Evolutionary conservation across 2,329 filamentous ascomycete species (phyloP), one percentile per base, ranked within the genome.

Genomic region (Rhinocladiella similis): DNA sequence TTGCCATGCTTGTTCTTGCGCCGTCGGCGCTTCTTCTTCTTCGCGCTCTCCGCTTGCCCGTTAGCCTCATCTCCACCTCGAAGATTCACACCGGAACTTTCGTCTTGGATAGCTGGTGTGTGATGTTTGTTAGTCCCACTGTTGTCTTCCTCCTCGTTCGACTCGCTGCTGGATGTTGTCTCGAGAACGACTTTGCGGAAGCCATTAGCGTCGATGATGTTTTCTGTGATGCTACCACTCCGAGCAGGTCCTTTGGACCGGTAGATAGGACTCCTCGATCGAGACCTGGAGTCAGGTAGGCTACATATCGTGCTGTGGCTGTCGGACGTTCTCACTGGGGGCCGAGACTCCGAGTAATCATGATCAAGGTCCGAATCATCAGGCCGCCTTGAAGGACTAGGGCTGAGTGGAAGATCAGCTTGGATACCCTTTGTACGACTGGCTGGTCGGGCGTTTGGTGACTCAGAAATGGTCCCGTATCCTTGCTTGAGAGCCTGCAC

Each of bases 201-300:
- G 2, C 89, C 89, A 53, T 86, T 84, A 1, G 86, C 78, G 66
- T 92, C 87, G 54, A 91, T 76, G n/a, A 89, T 77, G 59, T 88
- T 89, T 71, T 92, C 88, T 0, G 88, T 91, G 65, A 92, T 90
- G 68, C 86, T 90, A 25, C 89, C 89, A 63, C 86, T 90, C 54
- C 88, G 80, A 5, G 86, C 85, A 3, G 79, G 76, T 7, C 80
- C 77, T 33, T 75, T 75, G 48, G 72, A 72, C 16, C 69, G 66
- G 38, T 73, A 73, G 25, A 62, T 72, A 66, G 63, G 68, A 52
- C 64, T 69, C 54, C 62, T 63, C n/a, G 61, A 64, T 35, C 62
- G 63, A 5, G 66, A 69, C 18, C 53, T 64, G 59, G 58, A 63
- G 52, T 42, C 55, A 65, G 57, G 59, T 64, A 64, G 63, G 65